Evolutionary conservation across 352 stramenopile species (phyloP).

Genomic region (Sclerospora graminicola): DNA sequence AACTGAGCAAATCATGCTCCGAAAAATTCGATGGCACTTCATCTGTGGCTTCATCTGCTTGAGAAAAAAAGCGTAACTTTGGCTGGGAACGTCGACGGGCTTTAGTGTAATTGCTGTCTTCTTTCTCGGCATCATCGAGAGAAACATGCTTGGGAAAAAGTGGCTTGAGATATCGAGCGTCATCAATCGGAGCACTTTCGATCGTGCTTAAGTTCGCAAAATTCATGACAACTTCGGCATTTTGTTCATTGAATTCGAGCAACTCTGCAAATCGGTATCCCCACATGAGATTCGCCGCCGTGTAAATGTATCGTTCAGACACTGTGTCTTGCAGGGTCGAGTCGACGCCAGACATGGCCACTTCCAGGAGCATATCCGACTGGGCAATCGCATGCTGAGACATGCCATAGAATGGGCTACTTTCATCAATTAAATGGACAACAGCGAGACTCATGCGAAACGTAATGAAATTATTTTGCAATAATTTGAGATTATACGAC

Average conservation of each 20-base stretch:
- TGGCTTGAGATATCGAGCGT: constrained; percentile 29
- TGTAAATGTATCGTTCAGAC: constrained; percentile 73
- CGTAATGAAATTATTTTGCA: constrained; percentile 81
- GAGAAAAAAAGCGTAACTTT: constrained; percentile 1
- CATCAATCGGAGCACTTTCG: constrained; percentile 44
- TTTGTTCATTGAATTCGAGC: constrained; percentile 55
- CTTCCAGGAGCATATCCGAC: constrained; percentile 70
- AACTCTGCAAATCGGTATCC: constrained; percentile 66
- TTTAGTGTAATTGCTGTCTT: constrained; percentile 2
- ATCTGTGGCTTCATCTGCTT: constrained; percentile 8
- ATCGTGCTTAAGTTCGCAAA: constrained; percentile 65
- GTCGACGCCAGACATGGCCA: constrained; percentile 69
- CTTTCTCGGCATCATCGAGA: constrained; percentile 5
- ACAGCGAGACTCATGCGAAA: constrained; percentile 77
- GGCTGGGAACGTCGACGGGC: constrained; percentile 11
- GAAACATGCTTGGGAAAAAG: constrained; percentile 1
- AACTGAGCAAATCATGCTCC: constrained; percentile 15
- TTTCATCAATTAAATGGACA: constrained; percentile 68
- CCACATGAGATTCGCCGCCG: constrained; percentile 47
- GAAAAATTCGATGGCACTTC: constrained; percentile 23
- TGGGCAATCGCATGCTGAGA: constrained; percentile 40
- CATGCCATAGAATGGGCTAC: constrained; percentile 54
- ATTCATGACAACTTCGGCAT: constrained; percentile 66
- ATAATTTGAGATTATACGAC: constrained; percentile 68
- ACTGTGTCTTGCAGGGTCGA: constrained; percentile 79